Conservation (phyloP, 768 basidiomycete species). For the Podaxis sp. region DNA sequence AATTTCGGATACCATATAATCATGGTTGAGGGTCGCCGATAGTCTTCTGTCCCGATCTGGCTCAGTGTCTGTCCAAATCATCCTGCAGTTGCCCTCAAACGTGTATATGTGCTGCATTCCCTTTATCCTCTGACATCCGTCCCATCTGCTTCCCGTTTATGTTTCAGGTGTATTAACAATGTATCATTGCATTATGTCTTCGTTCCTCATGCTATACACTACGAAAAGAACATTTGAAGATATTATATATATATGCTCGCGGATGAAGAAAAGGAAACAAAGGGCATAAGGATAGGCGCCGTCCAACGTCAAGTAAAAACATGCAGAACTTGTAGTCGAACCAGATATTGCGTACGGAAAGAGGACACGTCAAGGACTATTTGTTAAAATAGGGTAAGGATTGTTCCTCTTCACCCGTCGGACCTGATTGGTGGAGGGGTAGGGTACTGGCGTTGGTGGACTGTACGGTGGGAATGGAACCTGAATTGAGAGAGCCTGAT, state of each 20-base stretch:
- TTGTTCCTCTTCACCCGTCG: background rate
- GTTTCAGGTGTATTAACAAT: background rate
- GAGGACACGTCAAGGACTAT: background rate
- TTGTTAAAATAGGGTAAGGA: background rate
- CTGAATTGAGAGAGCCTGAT: background rate
- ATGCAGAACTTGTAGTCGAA: background rate
- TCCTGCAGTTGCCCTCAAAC: background rate
- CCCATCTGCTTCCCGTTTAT: background rate
- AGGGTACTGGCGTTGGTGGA: background rate
- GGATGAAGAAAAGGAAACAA: background rate
- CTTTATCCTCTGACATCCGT: background rate
- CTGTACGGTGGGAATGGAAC: background rate
- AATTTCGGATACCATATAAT: constrained; percentile 87
- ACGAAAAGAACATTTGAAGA: background rate
- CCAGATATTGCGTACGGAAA: background rate
- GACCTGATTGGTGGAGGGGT: background rate
- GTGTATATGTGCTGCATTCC: too few relatives aligned
- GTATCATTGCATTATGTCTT: background rate
- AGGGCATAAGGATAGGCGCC: background rate
- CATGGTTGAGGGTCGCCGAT: constrained; percentile 81
- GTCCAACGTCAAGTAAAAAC: background rate
- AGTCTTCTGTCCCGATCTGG: background rate
- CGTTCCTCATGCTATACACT: constrained; percentile 1
- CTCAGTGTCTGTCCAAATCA: background rate
- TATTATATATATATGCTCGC: background rate